Evolutionary conservation across 192 early-diverging fungal genomes (phyloP).

Genomic region (Chytriomyces sp.): DNA sequence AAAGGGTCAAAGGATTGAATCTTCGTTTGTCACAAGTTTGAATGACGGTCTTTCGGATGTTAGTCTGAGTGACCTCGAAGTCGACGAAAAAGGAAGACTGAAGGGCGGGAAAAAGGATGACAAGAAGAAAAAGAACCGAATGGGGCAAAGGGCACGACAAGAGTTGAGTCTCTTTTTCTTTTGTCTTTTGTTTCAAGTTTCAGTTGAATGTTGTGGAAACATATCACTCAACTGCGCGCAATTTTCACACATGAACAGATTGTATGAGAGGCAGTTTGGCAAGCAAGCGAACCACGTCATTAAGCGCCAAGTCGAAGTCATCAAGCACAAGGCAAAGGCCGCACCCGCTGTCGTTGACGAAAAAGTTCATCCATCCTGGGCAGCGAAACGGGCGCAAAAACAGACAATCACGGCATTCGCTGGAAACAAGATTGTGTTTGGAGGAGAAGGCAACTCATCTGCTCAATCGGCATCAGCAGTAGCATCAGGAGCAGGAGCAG

Average conservation of each 20-base stretch:
- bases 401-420: constrained; percentile 11
- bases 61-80: constrained; percentile 20
- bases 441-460: not conserved
- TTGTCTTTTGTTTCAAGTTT: constrained; percentile 3
- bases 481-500: not conserved
- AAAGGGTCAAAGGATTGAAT: constrained; percentile 13
- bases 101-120: constrained; percentile 1
- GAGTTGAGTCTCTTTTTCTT: constrained; percentile 39
- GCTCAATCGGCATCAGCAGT: not conserved
- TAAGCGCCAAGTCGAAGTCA: constrained; percentile 18
- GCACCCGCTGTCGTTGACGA: not conserved
- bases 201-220: constrained; percentile 3
- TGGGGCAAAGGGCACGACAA: constrained; percentile 49
- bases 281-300: constrained; percentile 46
- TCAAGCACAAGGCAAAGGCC: constrained; percentile 12
- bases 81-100: constrained; percentile 3
- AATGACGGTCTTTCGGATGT: constrained; percentile 26
- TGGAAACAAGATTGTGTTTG: constrained; percentile 22
- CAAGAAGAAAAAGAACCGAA: constrained; percentile 49
- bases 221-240: too few relatives aligned
- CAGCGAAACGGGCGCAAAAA: constrained; percentile 28
- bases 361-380: constrained; percentile 27
- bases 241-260: constrained; percentile 21
- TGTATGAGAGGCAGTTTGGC: constrained; percentile 47
- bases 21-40: constrained; percentile 20